Base-by-base conservation (phyloP, 2,329 filamentous ascomycete genomes). In the Incumbomyces lentus region DNA sequence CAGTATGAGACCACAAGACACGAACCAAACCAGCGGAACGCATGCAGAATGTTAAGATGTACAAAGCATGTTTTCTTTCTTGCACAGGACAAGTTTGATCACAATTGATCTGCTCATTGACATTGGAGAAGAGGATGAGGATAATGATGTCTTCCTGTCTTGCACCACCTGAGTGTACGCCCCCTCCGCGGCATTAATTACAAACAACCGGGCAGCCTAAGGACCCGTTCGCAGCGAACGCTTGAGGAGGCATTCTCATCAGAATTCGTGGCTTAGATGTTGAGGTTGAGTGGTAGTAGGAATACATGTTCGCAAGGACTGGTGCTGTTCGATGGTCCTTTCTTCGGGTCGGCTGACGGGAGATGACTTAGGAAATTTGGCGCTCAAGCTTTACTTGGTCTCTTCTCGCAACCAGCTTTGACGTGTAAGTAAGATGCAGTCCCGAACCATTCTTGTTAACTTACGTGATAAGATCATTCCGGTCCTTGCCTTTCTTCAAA, bases 401-500 rank as follows among this genome's bases (percentile, higher is more conserved):
- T 58, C 57, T 22, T 60, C 53, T 41, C 56, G 53, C 37, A 62
- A 51, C 53, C 51, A 59, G 43, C 59, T 61, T 36, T 16, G 13
- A 41, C n/a, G 17, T 18, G 43, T 60, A 41, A 60, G 58, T 34
- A 37, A 39, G 13, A 14, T 17, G 18, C n/a, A 5, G 36, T 17
- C n/a, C 16, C 22, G 22, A 8, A 5, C 22, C 22, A 8, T 26
- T 26, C 22, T 4, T 26, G 12, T 39, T 38, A 53, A 79, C 84
- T 63, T 84, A 90, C 84, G 87, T 88, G 81, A 98, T 95, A 64
- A 98, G 78, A 73, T 98, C 90, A 71, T 96, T 95, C 70, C 92
- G 81, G 77, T 96, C 92, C 86, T 96, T 96, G 67, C 81, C 80
- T 86, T 98, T 98, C 89, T 98, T 98, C 67, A 98, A 81, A 71